Evolutionary conservation across 768 basidiomycete genomes (phyloP), one percentile per base, ranked within the genome.

Genomic region (Russula virescens): DNA sequence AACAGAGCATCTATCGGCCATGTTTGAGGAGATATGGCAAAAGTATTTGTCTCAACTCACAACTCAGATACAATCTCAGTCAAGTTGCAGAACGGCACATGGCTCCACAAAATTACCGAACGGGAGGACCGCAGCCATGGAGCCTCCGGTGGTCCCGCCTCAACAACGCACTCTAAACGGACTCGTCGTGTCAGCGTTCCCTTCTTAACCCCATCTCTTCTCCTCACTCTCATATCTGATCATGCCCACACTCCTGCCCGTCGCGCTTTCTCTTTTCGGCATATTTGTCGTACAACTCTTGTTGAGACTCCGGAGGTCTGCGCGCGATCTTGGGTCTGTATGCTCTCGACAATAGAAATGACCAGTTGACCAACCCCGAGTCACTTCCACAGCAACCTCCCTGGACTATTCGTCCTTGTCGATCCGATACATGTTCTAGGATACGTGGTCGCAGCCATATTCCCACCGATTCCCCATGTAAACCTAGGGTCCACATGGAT

Each of bases 391-490:
- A 62, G 61, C 38, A 42, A 62, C 7, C 42, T 52, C 31, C 13
- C 62, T 18, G 61, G 61, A 19, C 50, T 25, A 21, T 45, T 56
- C 34, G 46, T 46, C 31, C 50, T 62, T 28, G 19, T 62, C 11
- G 11, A 18, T n/a, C 50, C 55, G 3, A 0, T 31, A 10, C 26
- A 40, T 21, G 4, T 8, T 11, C 5, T 26, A 9, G 54, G 28
- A 3, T 19, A 16, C 5, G 25, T 56, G 16, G 16, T 26, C 5
- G 40, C 38, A 13, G 25, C 9, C 25, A 9, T 26, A 14, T 21
- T 25, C 8, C 35, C 13, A 23, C 8, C 25, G 25, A 25, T 18
- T 21, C 31, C n/a, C 10, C 28, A 48, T 38, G 0, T 57, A 9
- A 10, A 23, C n/a, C 2, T 2, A 8, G 55, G 31, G 3, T 0